Conservation (phyloP, 208 protist genomes). For the Acanthamoeba royreba region DNA sequence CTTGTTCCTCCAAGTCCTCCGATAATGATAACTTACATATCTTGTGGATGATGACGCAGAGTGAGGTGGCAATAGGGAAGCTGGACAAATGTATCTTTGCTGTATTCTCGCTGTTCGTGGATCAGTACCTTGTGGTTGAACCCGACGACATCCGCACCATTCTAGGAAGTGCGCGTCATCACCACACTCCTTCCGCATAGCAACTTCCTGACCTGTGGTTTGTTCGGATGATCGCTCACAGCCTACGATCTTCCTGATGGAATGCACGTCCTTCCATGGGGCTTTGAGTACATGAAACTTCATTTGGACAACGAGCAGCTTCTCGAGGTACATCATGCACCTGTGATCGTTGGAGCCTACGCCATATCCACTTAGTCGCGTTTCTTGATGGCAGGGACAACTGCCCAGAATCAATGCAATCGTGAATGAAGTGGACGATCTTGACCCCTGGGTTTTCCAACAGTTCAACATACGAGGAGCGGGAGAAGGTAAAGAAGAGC, state of each 20-base stretch:
- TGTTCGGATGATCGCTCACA: not conserved
- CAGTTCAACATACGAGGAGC: not conserved
- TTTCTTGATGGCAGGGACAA: not conserved
- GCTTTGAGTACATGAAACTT: not conserved
- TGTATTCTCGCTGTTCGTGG: not conserved
- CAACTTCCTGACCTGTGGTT: not conserved
- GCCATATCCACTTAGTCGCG: not conserved
- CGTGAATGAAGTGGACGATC: not conserved
- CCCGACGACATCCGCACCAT: not conserved
- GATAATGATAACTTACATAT: not conserved
- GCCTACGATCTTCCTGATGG: not conserved
- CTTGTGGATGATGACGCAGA: not conserved
- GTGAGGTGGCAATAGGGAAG: not conserved
- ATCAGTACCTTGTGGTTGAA: not conserved
- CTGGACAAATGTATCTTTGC: not conserved
- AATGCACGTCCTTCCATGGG: not conserved
- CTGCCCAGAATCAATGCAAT: constrained; percentile 23
- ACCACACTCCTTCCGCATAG: not conserved
- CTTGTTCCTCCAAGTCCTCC: too few species aligned
- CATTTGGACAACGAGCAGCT: not conserved
- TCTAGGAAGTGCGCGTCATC: not conserved
- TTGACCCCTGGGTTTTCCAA: not conserved
- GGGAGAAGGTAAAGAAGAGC: not conserved
- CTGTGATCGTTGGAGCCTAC: too few species aligned
- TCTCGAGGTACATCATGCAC: not conserved